These are phyloP conservation scores for Arthrinium puccinioides DNA, from an alignment of 2,329 filamentous ascomycete species.

Conservation along the genomic window DNA sequence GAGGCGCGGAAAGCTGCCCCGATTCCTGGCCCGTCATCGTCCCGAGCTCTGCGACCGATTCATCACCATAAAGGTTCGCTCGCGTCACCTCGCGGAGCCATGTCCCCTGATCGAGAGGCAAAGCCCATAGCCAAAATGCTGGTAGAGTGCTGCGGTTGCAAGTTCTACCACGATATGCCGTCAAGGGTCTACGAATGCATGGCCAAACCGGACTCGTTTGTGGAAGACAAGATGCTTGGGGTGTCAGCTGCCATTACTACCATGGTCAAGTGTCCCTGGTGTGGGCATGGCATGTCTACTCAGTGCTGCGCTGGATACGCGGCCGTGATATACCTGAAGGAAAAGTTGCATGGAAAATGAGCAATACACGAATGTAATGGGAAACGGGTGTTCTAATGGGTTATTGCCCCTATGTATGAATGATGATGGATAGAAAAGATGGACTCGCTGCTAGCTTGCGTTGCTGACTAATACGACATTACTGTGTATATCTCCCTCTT, in stretches of 20 bases:
- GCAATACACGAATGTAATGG: neutral
- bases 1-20: constrained; percentile 26
- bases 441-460: neutral
- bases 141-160: constrained; percentile 58
- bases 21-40: constrained; percentile 13
- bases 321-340: constrained; percentile 58
- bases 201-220: constrained; percentile 48
- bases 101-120: constrained; percentile 4
- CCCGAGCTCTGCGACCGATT: constrained; percentile 18
- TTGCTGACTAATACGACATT: neutral
- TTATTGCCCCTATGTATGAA: no score
- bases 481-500: neutral
- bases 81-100: neutral
- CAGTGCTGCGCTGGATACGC: constrained; percentile 63
- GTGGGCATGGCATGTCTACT: constrained; percentile 61
- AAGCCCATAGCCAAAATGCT: constrained; percentile 54
- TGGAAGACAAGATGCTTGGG: constrained; percentile 42
- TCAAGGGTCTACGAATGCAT: constrained; percentile 58
- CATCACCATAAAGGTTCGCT: constrained; percentile 16
- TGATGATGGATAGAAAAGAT: neutral
- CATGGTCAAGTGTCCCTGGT: constrained; percentile 65
- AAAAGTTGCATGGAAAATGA: constrained; percentile 45
- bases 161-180: constrained; percentile 60
- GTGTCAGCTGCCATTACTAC: constrained; percentile 52
- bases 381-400: neutral